These are phyloP conservation scores for Naganishia sp. DNA, from an alignment of 1,284 basidiomycete species.

Conservation along the genomic window DNA sequence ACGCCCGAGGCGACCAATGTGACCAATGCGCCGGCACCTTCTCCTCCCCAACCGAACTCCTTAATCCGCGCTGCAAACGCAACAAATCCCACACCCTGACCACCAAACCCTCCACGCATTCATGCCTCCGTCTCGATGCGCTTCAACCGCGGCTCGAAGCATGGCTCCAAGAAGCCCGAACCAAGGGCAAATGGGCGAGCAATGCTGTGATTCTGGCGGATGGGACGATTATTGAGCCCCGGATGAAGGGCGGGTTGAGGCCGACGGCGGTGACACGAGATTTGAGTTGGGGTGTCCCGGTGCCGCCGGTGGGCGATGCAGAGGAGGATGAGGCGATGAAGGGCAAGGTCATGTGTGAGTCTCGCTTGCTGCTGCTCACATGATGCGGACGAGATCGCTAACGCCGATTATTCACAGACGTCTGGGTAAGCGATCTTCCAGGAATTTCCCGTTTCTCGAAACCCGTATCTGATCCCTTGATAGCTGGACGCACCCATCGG, in stretches of 20 bases:
- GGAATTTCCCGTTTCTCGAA: not conserved
- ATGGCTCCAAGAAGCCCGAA: constrained; percentile 81
- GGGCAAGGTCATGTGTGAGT: constrained; percentile 93
- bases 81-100: constrained; percentile 76
- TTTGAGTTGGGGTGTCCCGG: constrained; percentile 93
- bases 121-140: constrained; percentile 84
- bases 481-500: constrained; percentile 98
- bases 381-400: constrained; percentile 19
- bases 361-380: not conserved
- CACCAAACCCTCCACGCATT: constrained; percentile 81
- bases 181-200: constrained; percentile 83
- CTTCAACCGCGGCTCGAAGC: constrained; percentile 82
- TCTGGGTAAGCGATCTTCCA: constrained; percentile 65
- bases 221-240: constrained; percentile 85
- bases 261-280: constrained; percentile 93
- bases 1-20: constrained; percentile 98
- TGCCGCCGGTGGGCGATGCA: constrained; percentile 71
- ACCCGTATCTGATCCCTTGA: constrained; percentile 12
- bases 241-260: constrained; percentile 81
- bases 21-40: constrained; percentile 91
- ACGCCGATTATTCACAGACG: constrained; percentile 59
- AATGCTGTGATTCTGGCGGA: constrained; percentile 87
- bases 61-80: constrained; percentile 93
- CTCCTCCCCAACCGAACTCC: constrained; percentile 83
- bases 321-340: constrained; percentile 77